Conservation (phyloP, 768 basidiomycete species). For the Tricholoma sp. region DNA sequence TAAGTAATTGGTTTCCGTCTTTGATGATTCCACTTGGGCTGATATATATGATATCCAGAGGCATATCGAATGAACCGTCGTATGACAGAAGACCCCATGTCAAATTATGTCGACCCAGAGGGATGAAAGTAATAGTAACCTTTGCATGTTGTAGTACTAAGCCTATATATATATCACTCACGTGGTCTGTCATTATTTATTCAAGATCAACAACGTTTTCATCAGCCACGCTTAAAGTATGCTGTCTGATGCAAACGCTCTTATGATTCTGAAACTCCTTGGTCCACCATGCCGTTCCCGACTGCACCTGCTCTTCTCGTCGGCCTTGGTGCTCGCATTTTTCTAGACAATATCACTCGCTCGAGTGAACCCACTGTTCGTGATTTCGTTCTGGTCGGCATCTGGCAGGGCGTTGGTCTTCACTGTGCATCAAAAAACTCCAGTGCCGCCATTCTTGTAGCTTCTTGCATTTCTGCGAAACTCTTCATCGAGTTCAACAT, state of each 20-base stretch:
- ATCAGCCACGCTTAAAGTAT: background rate
- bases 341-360: slow-evolving; percentile 53
- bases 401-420: slow-evolving; percentile 72
- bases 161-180: background rate
- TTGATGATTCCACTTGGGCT: slow-evolving; percentile 5
- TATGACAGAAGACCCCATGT: slow-evolving; percentile 87
- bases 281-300: slow-evolving; percentile 32
- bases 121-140: slow-evolving; percentile 9
- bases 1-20: slow-evolving; percentile 27
- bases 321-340: slow-evolving; percentile 69
- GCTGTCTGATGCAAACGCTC: background rate
- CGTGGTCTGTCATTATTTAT: background rate
- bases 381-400: slow-evolving; percentile 61
- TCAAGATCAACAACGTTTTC: background rate
- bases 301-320: slow-evolving; percentile 67
- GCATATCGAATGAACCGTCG: slow-evolving; percentile 82
- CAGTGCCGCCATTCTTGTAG: slow-evolving; percentile 50
- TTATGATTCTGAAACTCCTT: slow-evolving; percentile 4
- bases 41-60: slow-evolving; percentile 45
- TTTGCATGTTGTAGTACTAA: no score
- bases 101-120: slow-evolving; percentile 75
- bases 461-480: slow-evolving; percentile 52
- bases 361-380: slow-evolving; percentile 44
- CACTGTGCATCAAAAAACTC: slow-evolving; percentile 60
- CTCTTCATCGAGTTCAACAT: slow-evolving; percentile 60